Evolutionary conservation across 306 rosid genomes (phyloP), one percentile per base, ranked within the genome.

Genomic region (Citrullus colocynthis): DNA sequence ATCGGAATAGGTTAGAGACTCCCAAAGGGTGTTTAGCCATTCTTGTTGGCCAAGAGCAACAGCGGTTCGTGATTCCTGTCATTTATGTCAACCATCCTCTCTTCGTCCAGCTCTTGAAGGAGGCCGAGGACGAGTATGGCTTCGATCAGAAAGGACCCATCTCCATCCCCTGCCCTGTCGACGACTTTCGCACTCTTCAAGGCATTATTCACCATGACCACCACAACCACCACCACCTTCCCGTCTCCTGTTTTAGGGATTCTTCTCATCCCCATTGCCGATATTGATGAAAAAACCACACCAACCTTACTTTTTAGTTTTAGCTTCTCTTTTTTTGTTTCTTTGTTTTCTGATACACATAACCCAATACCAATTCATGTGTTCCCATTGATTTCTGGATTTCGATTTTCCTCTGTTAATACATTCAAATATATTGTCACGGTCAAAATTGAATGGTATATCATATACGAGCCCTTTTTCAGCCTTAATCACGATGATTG

Each of bases 61-160:
- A 88, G 44, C 85, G 92, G 89, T 92, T 96, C 60, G 94, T 96
- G 59, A 81, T 96, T 13, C 99, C 99, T 7, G 93, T 96, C 60
- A 87, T 90, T 2, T 88, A 96, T 85, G 82, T 96, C 80, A 91
- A 96, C 83, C 99, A 96, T 34, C 99, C 99, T 0, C 87, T 87
- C 16, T 96, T 96, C 87, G 83, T 85, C 83, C 85, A 87, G 52
- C 80, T 96, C 24, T 63, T 96, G 61, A 88, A 92, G 83, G 90
- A 87, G 45, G 96, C 98, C 15, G 99, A 96, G 80, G 90, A 92
- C 5, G 99, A 96, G 79, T 91, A 78, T 39, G 99, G 99, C 0
- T 96, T 96, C 7, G 86, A 90, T 57, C 99, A 90, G 57, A 86
- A 89, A 34, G 99, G 99, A 0, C 98, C 98, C 5, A 96, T 96